Conservation (phyloP, 1,139 yeast species). For the Sugiyamaella japonica region DNA sequence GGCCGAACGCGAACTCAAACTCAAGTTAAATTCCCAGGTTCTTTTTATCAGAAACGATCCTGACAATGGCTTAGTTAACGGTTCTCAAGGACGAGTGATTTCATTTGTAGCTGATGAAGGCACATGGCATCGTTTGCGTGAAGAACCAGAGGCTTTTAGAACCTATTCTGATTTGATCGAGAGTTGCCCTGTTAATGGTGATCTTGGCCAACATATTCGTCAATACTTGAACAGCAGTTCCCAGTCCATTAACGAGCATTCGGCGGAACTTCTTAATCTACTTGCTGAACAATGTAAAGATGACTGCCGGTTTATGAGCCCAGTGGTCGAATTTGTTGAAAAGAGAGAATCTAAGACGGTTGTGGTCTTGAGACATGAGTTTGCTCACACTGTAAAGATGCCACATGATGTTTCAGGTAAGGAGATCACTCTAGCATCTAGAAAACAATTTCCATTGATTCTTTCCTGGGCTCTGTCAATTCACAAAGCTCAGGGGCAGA, state of each 20-base stretch:
- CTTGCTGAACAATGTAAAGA: background rate
- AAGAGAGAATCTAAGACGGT: background rate
- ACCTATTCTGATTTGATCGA: conserved; percentile 2
- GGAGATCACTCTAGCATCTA: conserved; percentile 32
- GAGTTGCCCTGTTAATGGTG: background rate
- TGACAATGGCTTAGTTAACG: conserved; percentile 51
- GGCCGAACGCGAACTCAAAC: conserved; percentile 48
- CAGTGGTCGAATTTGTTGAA: conserved; percentile 9
- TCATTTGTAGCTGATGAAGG: conserved; percentile 39
- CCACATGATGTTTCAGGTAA: background rate
- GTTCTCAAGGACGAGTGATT: conserved; percentile 47
- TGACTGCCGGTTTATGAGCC: background rate
- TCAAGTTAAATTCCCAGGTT: conserved; percentile 63
- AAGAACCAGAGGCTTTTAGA: background rate
- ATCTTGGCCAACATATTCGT: background rate
- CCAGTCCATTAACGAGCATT: background rate
- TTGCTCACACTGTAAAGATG: background rate
- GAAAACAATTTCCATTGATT: conserved; percentile 70
- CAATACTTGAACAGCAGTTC: background rate
- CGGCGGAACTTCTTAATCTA: background rate
- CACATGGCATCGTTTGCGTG: conserved; percentile 2
- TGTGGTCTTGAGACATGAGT: conserved; percentile 8
- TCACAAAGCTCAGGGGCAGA: conserved; percentile 92
- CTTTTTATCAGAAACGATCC: conserved; percentile 53
- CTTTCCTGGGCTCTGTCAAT: conserved; percentile 89